Conservation (phyloP, 139 green algal genomes). For the Marvania coccoides region DNA sequence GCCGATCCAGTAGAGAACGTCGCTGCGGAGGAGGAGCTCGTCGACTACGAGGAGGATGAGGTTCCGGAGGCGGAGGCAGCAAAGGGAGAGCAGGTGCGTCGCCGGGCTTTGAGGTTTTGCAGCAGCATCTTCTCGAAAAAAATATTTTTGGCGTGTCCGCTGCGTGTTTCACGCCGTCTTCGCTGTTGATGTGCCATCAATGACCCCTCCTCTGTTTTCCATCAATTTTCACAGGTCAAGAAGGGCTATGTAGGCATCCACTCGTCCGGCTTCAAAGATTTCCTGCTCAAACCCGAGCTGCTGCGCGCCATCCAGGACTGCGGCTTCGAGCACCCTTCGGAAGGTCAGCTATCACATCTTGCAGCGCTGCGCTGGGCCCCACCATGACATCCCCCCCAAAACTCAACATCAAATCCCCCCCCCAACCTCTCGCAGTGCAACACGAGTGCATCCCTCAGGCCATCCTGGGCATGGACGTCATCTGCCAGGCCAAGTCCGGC, state of each 20-base stretch:
- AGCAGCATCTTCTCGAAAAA: too few relatives aligned
- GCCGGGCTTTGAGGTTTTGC: background rate
- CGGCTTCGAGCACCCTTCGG: conserved; percentile 98
- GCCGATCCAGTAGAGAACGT: conserved; percentile 1
- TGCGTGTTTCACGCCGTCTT: too few relatives aligned
- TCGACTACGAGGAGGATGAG: conserved; percentile 89
- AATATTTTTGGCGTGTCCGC: too few relatives aligned
- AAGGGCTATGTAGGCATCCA: conserved; percentile 97
- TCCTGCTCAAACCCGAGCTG: conserved; percentile 93
- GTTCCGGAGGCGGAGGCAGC: conserved; percentile 34
- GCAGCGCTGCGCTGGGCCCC: background rate
- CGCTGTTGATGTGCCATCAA: too few relatives aligned
- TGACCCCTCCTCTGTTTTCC: too few relatives aligned
- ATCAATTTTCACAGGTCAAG: conserved; percentile 55
- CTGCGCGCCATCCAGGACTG: conserved; percentile 92
- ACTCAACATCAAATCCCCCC: background rate
- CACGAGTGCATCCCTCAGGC: conserved; percentile 98
- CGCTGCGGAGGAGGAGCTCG: conserved; percentile 49
- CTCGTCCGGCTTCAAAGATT: conserved; percentile 95
- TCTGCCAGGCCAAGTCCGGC: conserved; percentile 99
- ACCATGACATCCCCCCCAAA: background rate
- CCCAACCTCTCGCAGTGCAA: conserved; percentile 74
- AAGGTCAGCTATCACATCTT: conserved; percentile 60
- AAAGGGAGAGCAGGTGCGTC: conserved; percentile 43
- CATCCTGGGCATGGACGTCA: conserved; percentile 95